Conservation (phyloP, 805 yeast species). For the Vanderwaltozyma verrucispora region DNA sequence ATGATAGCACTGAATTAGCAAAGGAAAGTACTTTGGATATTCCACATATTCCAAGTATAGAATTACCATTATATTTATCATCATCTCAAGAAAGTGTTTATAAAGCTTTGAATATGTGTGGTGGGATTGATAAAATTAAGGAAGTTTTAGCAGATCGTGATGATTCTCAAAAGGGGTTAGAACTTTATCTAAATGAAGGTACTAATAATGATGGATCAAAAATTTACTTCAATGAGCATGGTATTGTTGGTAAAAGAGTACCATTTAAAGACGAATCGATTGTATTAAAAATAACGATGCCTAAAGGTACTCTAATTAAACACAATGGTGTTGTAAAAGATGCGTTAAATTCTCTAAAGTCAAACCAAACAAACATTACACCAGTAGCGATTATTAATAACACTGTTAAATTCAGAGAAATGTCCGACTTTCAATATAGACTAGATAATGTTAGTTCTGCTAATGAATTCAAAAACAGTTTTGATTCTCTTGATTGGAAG, state of each 20-base stretch:
- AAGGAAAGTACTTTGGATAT: conserved; percentile 54
- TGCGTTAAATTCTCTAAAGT: conserved; percentile 30
- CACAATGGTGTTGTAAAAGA: conserved; percentile 35
- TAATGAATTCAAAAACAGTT: conserved; percentile 22
- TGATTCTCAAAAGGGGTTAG: conserved; percentile 20
- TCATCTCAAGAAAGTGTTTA: conserved; percentile 35
- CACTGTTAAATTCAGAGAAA: conserved; percentile 68
- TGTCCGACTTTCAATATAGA: conserved; percentile 77
- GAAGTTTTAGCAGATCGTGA: conserved; percentile 25
- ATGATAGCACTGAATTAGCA: conserved; percentile 26
- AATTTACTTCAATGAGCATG: conserved; percentile 41
- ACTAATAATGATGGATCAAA: conserved; percentile 32
- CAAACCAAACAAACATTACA: conserved; percentile 33
- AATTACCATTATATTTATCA: conserved; percentile 62
- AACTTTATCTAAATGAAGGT: conserved; percentile 28
- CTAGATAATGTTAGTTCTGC: conserved; percentile 48
- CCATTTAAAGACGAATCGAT: conserved; percentile 45
- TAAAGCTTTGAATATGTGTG: conserved; percentile 59
- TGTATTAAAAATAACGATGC: conserved; percentile 48
- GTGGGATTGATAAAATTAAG: conserved; percentile 39
- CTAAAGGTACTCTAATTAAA: conserved; percentile 39
- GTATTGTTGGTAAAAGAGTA: conserved; percentile 41
- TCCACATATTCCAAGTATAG: conserved; percentile 66
- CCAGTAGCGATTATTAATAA: conserved; percentile 62
- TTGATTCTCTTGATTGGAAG: conserved; percentile 24